Evolutionary conservation across 352 stramenopile species (phyloP).

Genomic region (Pseudoperonospora humuli): DNA sequence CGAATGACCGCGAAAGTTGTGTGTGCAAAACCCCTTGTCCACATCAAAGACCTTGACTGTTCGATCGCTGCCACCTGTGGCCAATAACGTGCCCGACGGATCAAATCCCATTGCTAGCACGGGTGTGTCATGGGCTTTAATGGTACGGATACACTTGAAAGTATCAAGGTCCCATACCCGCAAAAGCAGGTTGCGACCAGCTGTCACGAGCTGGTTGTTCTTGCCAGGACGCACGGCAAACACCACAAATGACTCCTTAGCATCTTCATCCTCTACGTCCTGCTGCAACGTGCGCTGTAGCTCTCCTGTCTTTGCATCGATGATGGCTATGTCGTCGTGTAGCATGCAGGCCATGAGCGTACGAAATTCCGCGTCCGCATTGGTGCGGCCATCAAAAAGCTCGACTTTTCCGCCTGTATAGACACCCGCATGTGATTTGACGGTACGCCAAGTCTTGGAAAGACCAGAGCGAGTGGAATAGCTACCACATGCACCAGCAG

Average conservation of each 20-base stretch:
- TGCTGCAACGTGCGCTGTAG: conserved; percentile 67
- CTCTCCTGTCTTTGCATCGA: conserved; percentile 61
- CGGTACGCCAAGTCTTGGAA: conserved; percentile 71
- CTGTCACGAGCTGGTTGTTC: conserved; percentile 78
- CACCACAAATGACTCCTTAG: conserved; percentile 78
- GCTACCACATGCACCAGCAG: conserved; percentile 18
- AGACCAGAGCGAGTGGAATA: conserved; percentile 63
- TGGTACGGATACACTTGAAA: conserved; percentile 64
- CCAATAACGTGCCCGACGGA: conserved; percentile 88
- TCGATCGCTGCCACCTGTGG: conserved; percentile 94
- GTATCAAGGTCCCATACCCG: conserved; percentile 83
- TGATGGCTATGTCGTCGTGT: conserved; percentile 75
- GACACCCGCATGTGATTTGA: conserved; percentile 70
- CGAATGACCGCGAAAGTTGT: conserved; percentile 87
- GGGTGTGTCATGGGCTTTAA: conserved; percentile 69
- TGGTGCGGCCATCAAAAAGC: conserved; percentile 33
- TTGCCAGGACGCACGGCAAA: conserved; percentile 64
- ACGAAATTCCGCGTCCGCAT: conserved; percentile 9
- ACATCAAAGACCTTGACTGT: conserved; percentile 93
- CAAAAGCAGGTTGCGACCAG: conserved; percentile 76
- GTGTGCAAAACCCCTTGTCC: conserved; percentile 89
- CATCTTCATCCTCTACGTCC: conserved; percentile 66
- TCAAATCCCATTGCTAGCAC: conserved; percentile 87
- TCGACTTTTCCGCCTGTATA: conserved; percentile 81
- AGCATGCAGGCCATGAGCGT: conserved; percentile 68